Evolutionary conservation across 2,329 filamentous ascomycete genomes (phyloP).

Genomic region (Verticillium isaacii): DNA sequence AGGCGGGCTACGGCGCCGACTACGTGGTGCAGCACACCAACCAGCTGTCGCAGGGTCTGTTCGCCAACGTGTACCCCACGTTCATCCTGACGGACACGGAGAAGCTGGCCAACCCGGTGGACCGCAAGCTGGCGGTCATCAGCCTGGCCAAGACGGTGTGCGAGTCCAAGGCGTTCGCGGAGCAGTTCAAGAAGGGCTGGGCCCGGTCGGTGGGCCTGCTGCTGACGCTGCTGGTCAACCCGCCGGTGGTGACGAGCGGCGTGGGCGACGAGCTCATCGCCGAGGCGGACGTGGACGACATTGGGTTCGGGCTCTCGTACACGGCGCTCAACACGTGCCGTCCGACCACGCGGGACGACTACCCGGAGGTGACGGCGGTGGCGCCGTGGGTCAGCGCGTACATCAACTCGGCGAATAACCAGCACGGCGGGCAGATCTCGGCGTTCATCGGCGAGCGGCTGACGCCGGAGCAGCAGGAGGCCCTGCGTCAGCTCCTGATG

Average conservation of each 20-base stretch:
- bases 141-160: conserved; percentile 90
- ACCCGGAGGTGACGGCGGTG: conserved; percentile 77
- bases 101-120: conserved; percentile 79
- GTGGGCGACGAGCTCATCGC: conserved; percentile 71
- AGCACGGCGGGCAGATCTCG: conserved; percentile 66
- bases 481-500: conserved; percentile 46
- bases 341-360: conserved; percentile 69
- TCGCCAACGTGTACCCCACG: conserved; percentile 77
- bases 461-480: conserved; percentile 52
- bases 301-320: conserved; percentile 91
- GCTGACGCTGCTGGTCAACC: conserved; percentile 83
- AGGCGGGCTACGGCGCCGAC: conserved; percentile 83
- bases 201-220: conserved; percentile 83
- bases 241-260: conserved; percentile 62
- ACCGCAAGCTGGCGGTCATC: conserved; percentile 90
- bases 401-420: conserved; percentile 70
- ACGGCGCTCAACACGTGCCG: conserved; percentile 90
- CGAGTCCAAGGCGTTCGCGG: conserved; percentile 78
- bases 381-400: conserved; percentile 80
- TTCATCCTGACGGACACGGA: conserved; percentile 88
- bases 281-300: conserved; percentile 90
- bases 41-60: conserved; percentile 72
- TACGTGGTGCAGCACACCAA: conserved; percentile 88
- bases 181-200: conserved; percentile 86
- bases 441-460: conserved; percentile 70